These are phyloP conservation scores for Nannochloris sp. DNA, from an alignment of 139 green algal species.

Conservation along the genomic window DNA sequence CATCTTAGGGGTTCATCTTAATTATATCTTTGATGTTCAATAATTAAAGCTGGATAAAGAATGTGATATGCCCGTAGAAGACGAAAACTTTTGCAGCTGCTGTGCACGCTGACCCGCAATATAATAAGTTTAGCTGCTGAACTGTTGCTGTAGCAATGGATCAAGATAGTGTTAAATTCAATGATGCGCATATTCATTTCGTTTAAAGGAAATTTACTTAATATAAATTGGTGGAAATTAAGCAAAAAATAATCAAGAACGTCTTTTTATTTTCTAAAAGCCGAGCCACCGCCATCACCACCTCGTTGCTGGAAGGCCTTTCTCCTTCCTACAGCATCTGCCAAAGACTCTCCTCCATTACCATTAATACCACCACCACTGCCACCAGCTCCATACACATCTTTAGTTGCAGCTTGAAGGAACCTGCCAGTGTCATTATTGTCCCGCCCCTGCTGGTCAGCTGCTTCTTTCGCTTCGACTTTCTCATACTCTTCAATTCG, in stretches of 20 bases:
- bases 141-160: too few species aligned
- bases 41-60: too few species aligned
- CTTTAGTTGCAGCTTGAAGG: constrained; percentile 15
- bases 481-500: constrained; percentile 28
- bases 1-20: too few species aligned
- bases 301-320: constrained; percentile 12
- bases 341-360: constrained; percentile 1
- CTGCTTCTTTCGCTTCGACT: constrained; percentile 12
- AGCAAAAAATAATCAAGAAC: constrained; percentile 36
- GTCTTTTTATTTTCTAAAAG: constrained; percentile 8
- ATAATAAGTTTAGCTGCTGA: too few species aligned
- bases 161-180: too few species aligned
- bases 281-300: constrained; percentile 10
- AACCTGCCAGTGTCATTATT: constrained; percentile 3
- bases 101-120: too few species aligned
- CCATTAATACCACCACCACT: neutral
- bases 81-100: too few species aligned
- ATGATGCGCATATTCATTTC: too few species aligned
- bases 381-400: constrained; percentile 9
- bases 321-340: constrained; percentile 17
- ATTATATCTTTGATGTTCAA: too few species aligned
- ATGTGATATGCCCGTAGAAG: too few species aligned
- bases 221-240: neutral
- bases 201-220: too few species aligned
- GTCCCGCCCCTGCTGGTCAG: neutral